Base-by-base conservation (phyloP, 345 rosid species). In the Aethionema arabicum region DNA sequence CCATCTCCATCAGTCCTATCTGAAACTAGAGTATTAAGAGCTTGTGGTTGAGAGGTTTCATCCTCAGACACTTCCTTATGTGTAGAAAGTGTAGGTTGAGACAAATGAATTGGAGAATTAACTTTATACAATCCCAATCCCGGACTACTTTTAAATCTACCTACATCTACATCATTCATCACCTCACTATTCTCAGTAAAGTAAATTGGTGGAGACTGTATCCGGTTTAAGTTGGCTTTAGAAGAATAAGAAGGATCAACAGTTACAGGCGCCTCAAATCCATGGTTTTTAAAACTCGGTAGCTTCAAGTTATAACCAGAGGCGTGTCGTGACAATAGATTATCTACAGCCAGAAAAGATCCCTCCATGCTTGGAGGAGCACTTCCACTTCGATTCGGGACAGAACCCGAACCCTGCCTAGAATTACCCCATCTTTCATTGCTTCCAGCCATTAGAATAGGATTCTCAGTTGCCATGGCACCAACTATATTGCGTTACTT, bases 341-440 rank as follows among this genome's bases (percentile, higher is more conserved):
- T 71, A 51, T 75, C 70, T 4, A 79, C 66, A 4, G 83, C 88
- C 57, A 77, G 47, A 64, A 77, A 65, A 9, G 85, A 83, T 12
- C 89, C 85, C 51, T 83, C 85, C 71, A 83, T 74, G 68, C 56
- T 83, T 7, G 84, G 85, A 0, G 89, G 89, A 2, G 89, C 89
- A 69, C 85, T 81, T 48, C 84, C 89, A 55, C 85, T 83, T 31
- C 88, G 80, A 61, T 69, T 60, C 45, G 88, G 88, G 47, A 60
- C 78, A 21, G 43, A 47, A 56, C 30, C 72, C 14, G 43, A 47
- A 56, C 30, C 72, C 14, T 69, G 67, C 32, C 63, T 68, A 14
- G 67, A 68, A 32, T 65, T 46, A 30, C 80, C 77, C 83, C 83
- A 79, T 70, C 68, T 70, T 43, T 61, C 64, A 12, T 55, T 76